phyloP scores from a whole-genome alignment of 1,284 basidiomycete species.

The Schizophyllum commune region DNA sequence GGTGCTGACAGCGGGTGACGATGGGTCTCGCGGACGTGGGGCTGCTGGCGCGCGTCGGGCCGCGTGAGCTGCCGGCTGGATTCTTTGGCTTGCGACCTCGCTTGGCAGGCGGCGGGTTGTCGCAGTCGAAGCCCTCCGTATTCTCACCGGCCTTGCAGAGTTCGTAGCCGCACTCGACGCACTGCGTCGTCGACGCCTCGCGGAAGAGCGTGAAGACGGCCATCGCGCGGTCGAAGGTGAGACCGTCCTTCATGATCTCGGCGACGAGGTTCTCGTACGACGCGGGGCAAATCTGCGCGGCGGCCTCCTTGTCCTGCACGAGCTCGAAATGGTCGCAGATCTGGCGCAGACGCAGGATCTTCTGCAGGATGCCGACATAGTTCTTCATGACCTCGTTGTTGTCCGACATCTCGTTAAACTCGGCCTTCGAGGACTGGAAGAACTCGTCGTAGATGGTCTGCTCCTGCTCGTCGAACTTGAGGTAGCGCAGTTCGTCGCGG shows the following conservation, averaged over 20 bases:
- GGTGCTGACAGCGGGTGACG: constrained; percentile 89
- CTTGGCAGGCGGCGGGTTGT: constrained; percentile 44
- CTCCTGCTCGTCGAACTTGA: constrained; percentile 82
- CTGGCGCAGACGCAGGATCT: constrained; percentile 90
- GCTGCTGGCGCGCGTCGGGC: constrained; percentile 61
- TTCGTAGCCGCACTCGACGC: constrained; percentile 80
- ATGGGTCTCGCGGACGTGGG: constrained; percentile 53
- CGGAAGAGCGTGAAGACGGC: constrained; percentile 77
- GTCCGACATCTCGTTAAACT: constrained; percentile 81
- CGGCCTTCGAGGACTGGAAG: constrained; percentile 83
- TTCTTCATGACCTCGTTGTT: constrained; percentile 95
- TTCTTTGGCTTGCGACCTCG: constrained; percentile 57
- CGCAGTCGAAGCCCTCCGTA: constrained; percentile 41
- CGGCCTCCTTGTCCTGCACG: constrained; percentile 41
- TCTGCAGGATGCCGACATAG: constrained; percentile 95
- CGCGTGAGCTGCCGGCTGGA: constrained; percentile 38
- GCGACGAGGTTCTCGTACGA: constrained; percentile 71
- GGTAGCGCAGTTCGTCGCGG: constrained; percentile 75
- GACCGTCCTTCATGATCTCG: constrained; percentile 75
- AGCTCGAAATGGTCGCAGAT: constrained; percentile 97
- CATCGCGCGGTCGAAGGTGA: constrained; percentile 67
- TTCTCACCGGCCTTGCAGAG: constrained; percentile 46
- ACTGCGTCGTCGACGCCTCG: constrained; percentile 82
- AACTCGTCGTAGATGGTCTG: constrained; percentile 83
- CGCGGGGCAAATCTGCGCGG: constrained; percentile 14